These are phyloP conservation scores for Aspergillus taichungensis DNA, from an alignment of 495 filamentous ascomycete genomes.

Conservation along the genomic window DNA sequence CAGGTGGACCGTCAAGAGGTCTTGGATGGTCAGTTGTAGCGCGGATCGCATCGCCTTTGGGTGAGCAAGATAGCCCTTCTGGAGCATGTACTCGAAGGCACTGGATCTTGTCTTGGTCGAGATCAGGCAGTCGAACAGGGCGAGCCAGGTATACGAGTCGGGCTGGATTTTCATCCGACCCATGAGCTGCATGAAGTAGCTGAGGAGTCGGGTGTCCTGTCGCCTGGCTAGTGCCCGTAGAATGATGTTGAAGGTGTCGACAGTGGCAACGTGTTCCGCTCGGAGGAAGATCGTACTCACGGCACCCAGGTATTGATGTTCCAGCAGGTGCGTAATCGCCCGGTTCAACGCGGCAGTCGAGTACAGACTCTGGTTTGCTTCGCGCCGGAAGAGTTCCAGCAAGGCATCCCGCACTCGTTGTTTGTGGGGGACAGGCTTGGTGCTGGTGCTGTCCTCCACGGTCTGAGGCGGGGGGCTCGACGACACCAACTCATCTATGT, in stretches of 20 bases:
- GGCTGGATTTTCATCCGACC: conserved; percentile 24
- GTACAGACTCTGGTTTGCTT: conserved; percentile 14
- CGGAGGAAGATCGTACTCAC: conserved; percentile 22
- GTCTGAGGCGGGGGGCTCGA: too few species aligned
- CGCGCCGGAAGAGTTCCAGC: conserved; percentile 16
- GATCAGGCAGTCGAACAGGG: conserved; percentile 26
- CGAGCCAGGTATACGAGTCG: conserved; percentile 36
- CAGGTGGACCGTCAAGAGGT: conserved; percentile 26
- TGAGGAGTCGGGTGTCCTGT: conserved; percentile 28
- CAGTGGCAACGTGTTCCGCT: conserved; percentile 28
- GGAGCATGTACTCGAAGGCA: conserved; percentile 27
- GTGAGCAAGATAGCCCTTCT: conserved; percentile 23
- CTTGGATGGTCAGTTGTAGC: conserved; percentile 23
- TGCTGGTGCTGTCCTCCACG: too few species aligned
- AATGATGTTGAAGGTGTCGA: conserved; percentile 38
- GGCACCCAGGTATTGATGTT: conserved; percentile 17
- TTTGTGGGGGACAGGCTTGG: background rate
- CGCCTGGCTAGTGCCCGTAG: conserved; percentile 25
- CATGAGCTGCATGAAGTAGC: conserved; percentile 25
- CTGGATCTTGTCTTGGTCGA: conserved; percentile 20
- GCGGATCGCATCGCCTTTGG: conserved; percentile 12
- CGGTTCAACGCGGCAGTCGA: conserved; percentile 35
- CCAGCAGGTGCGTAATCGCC: conserved; percentile 30
- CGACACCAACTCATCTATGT: conserved; percentile 22
- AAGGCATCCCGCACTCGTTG: conserved; percentile 12